A percentile compares a stretch with the other conserved stretches of the same genome.
Conservation (phyloP, 2,329 filamentous ascomycete genomes). For the Zymoseptoria pseudotritici region DNA sequence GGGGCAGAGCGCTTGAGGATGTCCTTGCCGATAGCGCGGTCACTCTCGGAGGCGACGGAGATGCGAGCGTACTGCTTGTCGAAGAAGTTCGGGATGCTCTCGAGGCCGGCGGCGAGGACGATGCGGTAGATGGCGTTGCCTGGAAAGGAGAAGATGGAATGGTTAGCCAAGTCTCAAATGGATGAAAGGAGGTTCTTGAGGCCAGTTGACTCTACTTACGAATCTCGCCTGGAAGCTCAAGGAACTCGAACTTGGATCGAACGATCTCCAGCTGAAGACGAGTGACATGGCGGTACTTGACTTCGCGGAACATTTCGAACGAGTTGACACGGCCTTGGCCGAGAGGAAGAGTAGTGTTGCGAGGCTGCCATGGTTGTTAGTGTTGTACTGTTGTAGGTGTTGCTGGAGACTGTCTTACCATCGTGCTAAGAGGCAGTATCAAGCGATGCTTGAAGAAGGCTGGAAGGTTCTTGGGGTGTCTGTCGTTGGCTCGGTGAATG, state of each 20-base stretch:
- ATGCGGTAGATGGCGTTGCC: constrained; percentile 12
- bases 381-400: neutral
- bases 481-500: neutral
- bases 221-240: constrained; percentile 23
- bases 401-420: neutral
- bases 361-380: neutral
- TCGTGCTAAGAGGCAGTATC: neutral
- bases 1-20: constrained; percentile 13
- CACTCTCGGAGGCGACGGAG: neutral
- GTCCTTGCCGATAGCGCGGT: constrained; percentile 3
- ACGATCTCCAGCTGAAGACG: constrained; percentile 13
- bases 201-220: constrained; percentile 13
- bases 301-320: constrained; percentile 6
- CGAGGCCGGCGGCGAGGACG: constrained; percentile 12
- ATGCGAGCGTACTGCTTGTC: constrained; percentile 7
- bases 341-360: neutral
- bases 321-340: constrained; percentile 8
- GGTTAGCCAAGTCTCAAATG: neutral
- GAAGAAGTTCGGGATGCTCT: constrained; percentile 17
- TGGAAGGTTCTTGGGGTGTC: neutral
- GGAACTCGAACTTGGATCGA: constrained; percentile 21
- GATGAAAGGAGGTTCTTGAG: neutral
- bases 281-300: constrained; percentile 14
- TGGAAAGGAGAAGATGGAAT: neutral
- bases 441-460: neutral